These are phyloP conservation scores for Mycena vulgaris DNA, from an alignment of 768 basidiomycete species.

Conservation along the genomic window DNA sequence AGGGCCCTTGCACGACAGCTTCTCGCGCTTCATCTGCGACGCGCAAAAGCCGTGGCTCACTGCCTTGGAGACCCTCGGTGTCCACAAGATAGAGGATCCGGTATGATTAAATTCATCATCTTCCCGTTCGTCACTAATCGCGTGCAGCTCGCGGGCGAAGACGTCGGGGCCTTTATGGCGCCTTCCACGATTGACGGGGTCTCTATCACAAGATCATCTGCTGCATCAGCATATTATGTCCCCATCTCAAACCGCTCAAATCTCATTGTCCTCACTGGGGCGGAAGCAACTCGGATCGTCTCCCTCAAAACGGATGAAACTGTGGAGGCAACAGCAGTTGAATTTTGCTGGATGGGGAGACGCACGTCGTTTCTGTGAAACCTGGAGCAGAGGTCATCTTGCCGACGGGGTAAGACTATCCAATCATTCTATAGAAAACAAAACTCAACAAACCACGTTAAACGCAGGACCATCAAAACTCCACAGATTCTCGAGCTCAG, in stretches of 20 bases:
- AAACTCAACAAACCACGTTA: slow-evolving; percentile 15
- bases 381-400: slow-evolving; percentile 57
- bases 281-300: slow-evolving; percentile 7
- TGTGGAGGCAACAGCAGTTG: slow-evolving; percentile 8
- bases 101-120: not conserved
- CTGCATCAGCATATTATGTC: slow-evolving; percentile 36
- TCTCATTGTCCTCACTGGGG: slow-evolving; percentile 45
- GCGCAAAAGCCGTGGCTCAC: slow-evolving; percentile 26
- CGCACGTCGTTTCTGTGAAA: not conserved
- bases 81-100: slow-evolving; percentile 17
- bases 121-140: not conserved
- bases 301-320: not conserved
- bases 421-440: not conserved
- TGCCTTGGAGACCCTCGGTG: slow-evolving; percentile 2
- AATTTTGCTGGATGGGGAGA: not conserved
- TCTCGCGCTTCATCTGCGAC: slow-evolving; percentile 21
- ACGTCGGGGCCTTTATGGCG: slow-evolving; percentile 25
- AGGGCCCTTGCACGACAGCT: slow-evolving; percentile 17
- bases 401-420: slow-evolving; percentile 46
- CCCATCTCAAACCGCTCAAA: slow-evolving; percentile 44
- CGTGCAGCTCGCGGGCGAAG: slow-evolving; percentile 20
- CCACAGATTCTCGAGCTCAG: slow-evolving; percentile 65
- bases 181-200: slow-evolving; percentile 12
- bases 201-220: slow-evolving; percentile 13
- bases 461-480: slow-evolving; percentile 57